These are phyloP conservation scores for Xanthoconium separans DNA, from an alignment of 1,284 basidiomycete species.

Conservation along the genomic window DNA sequence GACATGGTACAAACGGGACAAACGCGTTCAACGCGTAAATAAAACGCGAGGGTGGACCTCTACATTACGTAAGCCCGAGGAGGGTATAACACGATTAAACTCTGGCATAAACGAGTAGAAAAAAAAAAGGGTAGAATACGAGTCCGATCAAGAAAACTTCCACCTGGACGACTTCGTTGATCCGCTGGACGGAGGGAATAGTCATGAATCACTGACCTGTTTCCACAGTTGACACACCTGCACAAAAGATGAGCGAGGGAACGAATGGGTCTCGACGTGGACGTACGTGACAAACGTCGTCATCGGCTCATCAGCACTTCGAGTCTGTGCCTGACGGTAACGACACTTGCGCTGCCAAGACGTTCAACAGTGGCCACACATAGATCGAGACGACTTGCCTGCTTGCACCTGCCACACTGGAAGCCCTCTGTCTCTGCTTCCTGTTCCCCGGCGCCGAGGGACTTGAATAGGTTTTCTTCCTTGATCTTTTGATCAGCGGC, in stretches of 20 bases:
- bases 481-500: slow-evolving; percentile 81
- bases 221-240: slow-evolving; percentile 60
- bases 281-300: slow-evolving; percentile 72
- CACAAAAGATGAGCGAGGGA: neutral
- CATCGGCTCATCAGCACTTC: slow-evolving; percentile 97
- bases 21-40: slow-evolving; percentile 8
- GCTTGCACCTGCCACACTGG: slow-evolving; percentile 93
- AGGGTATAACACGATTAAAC: slow-evolving; percentile 23
- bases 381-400: slow-evolving; percentile 42
- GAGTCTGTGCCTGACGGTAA: slow-evolving; percentile 93
- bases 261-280: neutral
- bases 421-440: slow-evolving; percentile 98
- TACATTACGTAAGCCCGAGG: slow-evolving; percentile 21
- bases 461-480: slow-evolving; percentile 89
- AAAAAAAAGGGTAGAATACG: neutral
- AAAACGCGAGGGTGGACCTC: slow-evolving; percentile 8
- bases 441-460: slow-evolving; percentile 86
- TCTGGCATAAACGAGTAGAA: no score
- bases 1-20: neutral
- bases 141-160: slow-evolving; percentile 60
- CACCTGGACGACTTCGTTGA: slow-evolving; percentile 40
- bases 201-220: slow-evolving; percentile 42
- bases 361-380: neutral
- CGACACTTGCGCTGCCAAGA: slow-evolving; percentile 75
- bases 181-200: neutral